These are phyloP conservation scores for Kwoniella shivajii DNA, from an alignment of 1,284 basidiomycete genomes.

Conservation along the genomic window DNA sequence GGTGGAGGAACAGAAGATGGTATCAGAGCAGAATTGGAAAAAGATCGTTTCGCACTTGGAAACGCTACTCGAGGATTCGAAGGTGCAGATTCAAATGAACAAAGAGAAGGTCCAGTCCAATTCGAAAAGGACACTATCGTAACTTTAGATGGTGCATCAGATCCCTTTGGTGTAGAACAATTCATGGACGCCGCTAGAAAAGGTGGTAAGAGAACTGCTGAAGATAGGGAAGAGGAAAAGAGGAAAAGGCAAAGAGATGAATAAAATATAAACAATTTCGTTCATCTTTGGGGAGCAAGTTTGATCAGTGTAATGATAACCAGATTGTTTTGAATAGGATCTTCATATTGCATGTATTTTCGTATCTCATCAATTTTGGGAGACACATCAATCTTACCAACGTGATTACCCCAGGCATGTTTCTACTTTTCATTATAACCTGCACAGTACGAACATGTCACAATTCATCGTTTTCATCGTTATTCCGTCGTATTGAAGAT, in stretches of 20 bases:
- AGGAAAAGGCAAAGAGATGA: slow-evolving; percentile 29
- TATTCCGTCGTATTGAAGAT: too few relatives aligned
- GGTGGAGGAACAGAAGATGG: slow-evolving; percentile 95
- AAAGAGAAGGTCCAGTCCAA: slow-evolving; percentile 91
- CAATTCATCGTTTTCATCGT: too few relatives aligned
- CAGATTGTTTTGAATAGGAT: too few relatives aligned
- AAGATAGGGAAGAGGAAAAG: slow-evolving; percentile 23
- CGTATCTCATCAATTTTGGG: too few relatives aligned
- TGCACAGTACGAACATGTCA: too few relatives aligned
- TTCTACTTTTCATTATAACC: too few relatives aligned
- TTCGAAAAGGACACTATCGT: slow-evolving; percentile 90
- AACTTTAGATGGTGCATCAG: slow-evolving; percentile 56
- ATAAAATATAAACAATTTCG: too few relatives aligned
- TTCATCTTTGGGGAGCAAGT: too few relatives aligned
- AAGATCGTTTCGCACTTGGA: slow-evolving; percentile 94
- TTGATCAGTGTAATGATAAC: too few relatives aligned
- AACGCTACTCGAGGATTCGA: slow-evolving; percentile 80
- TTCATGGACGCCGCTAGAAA: slow-evolving; percentile 97
- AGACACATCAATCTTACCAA: too few relatives aligned
- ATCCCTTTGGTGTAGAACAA: slow-evolving; percentile 97
- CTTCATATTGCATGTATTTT: too few relatives aligned
- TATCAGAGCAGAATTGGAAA: slow-evolving; percentile 82
- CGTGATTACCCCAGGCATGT: too few relatives aligned
- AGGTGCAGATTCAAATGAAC: slow-evolving; percentile 61
- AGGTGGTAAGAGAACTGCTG: slow-evolving; percentile 78